Evolutionary conservation across 495 filamentous ascomycete species (phyloP).

Genomic region (Aspergillus steynii): DNA sequence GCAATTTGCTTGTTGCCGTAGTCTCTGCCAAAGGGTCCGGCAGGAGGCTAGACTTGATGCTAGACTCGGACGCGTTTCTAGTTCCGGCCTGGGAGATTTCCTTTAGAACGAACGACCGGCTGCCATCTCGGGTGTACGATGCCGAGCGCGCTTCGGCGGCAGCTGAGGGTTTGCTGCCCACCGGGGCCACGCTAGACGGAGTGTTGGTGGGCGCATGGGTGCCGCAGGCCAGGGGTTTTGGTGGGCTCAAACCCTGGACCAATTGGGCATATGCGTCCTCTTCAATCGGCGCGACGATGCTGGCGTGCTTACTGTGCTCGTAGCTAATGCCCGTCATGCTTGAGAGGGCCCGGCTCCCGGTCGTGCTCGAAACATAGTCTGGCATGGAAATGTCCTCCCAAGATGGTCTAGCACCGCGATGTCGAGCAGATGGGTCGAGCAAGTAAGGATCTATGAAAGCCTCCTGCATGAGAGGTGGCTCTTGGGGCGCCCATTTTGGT

Average conservation of each 20-base stretch:
- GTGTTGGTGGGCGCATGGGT: slow-evolving; percentile 46
- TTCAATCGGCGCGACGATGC: slow-evolving; percentile 35
- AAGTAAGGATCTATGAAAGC: slow-evolving; percentile 40
- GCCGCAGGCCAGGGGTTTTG: slow-evolving; percentile 33
- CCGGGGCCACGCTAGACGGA: slow-evolving; percentile 31
- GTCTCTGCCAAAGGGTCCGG: slow-evolving; percentile 14
- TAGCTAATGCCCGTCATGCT: slow-evolving; percentile 47
- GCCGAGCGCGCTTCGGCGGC: slow-evolving; percentile 35
- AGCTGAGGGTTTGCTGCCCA: slow-evolving; percentile 29
- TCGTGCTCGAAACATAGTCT: slow-evolving; percentile 46
- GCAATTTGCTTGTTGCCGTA: slow-evolving; percentile 22
- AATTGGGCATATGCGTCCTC: slow-evolving; percentile 43
- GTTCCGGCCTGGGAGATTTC: slow-evolving; percentile 28
- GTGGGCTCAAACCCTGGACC: slow-evolving; percentile 44
- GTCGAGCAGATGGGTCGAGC: slow-evolving; percentile 31
- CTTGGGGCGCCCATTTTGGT: slow-evolving; percentile 25
- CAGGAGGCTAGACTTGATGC: slow-evolving; percentile 25
- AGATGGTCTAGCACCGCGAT: slow-evolving; percentile 42
- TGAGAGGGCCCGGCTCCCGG: slow-evolving; percentile 45
- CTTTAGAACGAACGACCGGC: slow-evolving; percentile 22
- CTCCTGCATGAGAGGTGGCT: slow-evolving; percentile 28
- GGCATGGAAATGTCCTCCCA: slow-evolving; percentile 56
- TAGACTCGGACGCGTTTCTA: slow-evolving; percentile 37
- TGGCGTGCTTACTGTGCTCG: slow-evolving; percentile 45
- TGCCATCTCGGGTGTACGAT: slow-evolving; percentile 27